Base-by-base conservation (phyloP, 1,284 basidiomycete species). In the Pseudozyma sp. region DNA sequence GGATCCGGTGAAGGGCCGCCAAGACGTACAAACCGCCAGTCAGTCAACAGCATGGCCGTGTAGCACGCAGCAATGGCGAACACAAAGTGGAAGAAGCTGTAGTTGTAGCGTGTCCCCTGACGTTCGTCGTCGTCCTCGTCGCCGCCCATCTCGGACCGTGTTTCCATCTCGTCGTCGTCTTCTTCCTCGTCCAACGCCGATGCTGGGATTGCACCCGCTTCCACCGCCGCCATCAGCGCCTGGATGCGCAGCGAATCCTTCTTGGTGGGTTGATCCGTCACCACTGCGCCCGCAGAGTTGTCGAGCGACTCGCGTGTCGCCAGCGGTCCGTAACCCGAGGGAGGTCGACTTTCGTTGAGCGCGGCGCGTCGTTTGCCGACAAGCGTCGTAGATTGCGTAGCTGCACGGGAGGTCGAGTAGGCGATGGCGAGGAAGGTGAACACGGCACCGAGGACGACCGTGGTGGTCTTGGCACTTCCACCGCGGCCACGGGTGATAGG, bases 401-500 rank as follows among this genome's bases (percentile, higher is more conserved):
- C 96, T 2, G 97, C 96, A 48, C 97, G 89, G 24, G 91, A 94
- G 0, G 96, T 99, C 24, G 94, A 97, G 84, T 98, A 99, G 10
- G 97, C 96, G 77, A 99, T 97, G 3, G 97, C 95, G 48, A 98
- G 86, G 88, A 99, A 98, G 1, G 96, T 99, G 86, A 99, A 97
- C 14, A 94, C 85, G 5, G 94, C 97, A 45, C 96, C 97, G 45
- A 98, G 87, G 30, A 98, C 88, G 35, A 96, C 90, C 1, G 94
- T 92, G 4, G 94, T 94, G 24, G 91, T 94, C 70, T 92, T 90
- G 1, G 94, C 92, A 50, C 87, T 90, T 74, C 87, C 88, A 3
- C 87, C 88, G 17, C 87, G 86, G 11, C 87, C 87, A 50, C 89
- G 87, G 34, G 89, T 87, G 17, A 98, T 88, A 0, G 97, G 96